Conservation (phyloP, 2,329 filamentous ascomycete genomes). For the Cytospora schulzeri region DNA sequence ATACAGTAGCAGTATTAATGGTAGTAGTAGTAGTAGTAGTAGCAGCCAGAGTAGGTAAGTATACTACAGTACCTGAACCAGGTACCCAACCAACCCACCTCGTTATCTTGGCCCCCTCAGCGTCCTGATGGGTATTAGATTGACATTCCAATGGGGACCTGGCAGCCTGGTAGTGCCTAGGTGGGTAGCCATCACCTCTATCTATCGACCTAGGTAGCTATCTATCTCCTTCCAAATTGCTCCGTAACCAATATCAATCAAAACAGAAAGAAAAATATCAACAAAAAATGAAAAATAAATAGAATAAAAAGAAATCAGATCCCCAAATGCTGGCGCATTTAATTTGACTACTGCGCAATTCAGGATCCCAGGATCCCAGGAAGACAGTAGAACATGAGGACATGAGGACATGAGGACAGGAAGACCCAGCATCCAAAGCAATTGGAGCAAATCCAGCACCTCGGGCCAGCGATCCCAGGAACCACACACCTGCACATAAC, state of each 20-base stretch:
- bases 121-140: background rate
- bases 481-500: background rate
- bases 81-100: background rate
- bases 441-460: conserved; percentile 12
- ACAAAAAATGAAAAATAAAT: background rate
- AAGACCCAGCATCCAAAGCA: background rate
- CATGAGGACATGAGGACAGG: too few relatives aligned
- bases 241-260: too few relatives aligned
- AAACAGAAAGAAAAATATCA: too few relatives aligned
- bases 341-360: background rate
- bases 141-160: background rate
- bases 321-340: background rate
- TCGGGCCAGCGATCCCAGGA: conserved; percentile 9
- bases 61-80: too few relatives aligned
- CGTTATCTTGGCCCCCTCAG: background rate
- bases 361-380: background rate
- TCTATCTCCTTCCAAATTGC: background rate
- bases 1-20: too few relatives aligned
- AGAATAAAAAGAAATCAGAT: background rate
- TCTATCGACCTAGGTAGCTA: too few relatives aligned
- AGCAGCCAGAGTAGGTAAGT: too few relatives aligned
- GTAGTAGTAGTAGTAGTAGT: too few relatives aligned
- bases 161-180: too few relatives aligned
- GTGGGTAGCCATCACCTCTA: too few relatives aligned
- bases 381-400: too few relatives aligned